phyloP scores from a whole-genome alignment of 768 basidiomycete genomes.

The Leccinum uliginosum region DNA sequence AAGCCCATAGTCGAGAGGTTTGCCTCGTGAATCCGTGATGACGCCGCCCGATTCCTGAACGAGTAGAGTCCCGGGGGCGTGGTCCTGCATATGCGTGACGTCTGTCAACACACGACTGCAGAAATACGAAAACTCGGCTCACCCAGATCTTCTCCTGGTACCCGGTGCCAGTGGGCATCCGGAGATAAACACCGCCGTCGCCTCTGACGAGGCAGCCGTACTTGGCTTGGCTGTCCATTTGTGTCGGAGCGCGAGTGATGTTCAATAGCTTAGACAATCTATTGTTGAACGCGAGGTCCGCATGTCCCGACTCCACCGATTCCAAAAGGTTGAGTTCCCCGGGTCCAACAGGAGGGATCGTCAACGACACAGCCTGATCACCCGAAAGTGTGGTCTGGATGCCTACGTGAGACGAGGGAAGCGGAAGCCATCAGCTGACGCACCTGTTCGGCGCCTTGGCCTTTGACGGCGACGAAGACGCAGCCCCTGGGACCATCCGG shows the following conservation, averaged over 20 bases:
- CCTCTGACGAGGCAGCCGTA: conserved; percentile 84
- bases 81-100: conserved; percentile 57
- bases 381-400: conserved; percentile 51
- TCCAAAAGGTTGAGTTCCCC: conserved; percentile 71
- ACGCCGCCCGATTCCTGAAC: conserved; percentile 87
- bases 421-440: neutral
- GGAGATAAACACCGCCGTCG: conserved; percentile 77
- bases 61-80: conserved; percentile 81
- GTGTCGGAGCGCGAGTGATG: conserved; percentile 58
- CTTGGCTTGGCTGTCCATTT: conserved; percentile 98
- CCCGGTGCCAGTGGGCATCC: conserved; percentile 72
- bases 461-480: conserved; percentile 82
- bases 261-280: conserved; percentile 63
- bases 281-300: conserved; percentile 82
- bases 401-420: neutral
- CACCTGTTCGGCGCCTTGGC: conserved; percentile 79
- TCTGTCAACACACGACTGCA: too few species aligned
- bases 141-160: conserved; percentile 99
- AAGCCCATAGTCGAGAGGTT: conserved; percentile 76
- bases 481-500: conserved; percentile 67
- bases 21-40: conserved; percentile 78
- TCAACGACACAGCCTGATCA: conserved; percentile 43
- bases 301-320: conserved; percentile 88
- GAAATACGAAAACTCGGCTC: conserved; percentile 9
- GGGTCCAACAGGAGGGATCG: conserved; percentile 41